Evolutionary conservation across 2,329 filamentous ascomycete genomes (phyloP).

Genomic region (Fusarium sp.): DNA sequence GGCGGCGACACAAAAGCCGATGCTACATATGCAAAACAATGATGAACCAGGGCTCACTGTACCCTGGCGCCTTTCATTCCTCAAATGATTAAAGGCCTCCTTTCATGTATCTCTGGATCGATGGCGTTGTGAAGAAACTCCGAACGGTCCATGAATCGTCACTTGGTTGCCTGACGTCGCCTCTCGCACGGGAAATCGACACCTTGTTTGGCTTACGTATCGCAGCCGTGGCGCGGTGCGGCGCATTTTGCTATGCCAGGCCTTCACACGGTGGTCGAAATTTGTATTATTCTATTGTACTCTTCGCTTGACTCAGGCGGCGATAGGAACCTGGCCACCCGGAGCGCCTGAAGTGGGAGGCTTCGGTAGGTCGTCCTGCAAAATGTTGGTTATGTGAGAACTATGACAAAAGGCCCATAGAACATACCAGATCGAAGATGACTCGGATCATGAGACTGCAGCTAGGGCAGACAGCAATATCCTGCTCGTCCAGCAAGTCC

Average conservation of each 20-base stretch:
- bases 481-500: conserved; percentile 89
- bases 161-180: not conserved
- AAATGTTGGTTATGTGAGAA: conserved; percentile 1
- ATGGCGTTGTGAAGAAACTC: not conserved
- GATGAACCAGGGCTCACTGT: not conserved
- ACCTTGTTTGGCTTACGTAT: not conserved
- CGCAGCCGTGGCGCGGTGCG: not conserved
- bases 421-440: conserved; percentile 86
- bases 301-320: conserved; percentile 54
- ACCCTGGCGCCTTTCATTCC: not conserved
- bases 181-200: not conserved
- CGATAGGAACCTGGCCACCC: conserved; percentile 57
- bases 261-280: not conserved
- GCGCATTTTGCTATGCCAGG: not conserved
- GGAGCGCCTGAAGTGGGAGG: conserved; percentile 53
- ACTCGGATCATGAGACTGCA: conserved; percentile 97
- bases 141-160: not conserved
- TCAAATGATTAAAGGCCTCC: not conserved
- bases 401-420: not conserved
- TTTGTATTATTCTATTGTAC: conserved; percentile 15
- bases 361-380: conserved; percentile 63
- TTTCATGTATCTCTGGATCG: not conserved
- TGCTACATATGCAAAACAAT: conserved; percentile 8
- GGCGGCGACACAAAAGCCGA: conserved; percentile 2
- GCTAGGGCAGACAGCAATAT: conserved; percentile 97